Evolutionary conservation across 2,329 filamentous ascomycete species (phyloP).

Genomic region (Fusarium brachygibbosum): DNA sequence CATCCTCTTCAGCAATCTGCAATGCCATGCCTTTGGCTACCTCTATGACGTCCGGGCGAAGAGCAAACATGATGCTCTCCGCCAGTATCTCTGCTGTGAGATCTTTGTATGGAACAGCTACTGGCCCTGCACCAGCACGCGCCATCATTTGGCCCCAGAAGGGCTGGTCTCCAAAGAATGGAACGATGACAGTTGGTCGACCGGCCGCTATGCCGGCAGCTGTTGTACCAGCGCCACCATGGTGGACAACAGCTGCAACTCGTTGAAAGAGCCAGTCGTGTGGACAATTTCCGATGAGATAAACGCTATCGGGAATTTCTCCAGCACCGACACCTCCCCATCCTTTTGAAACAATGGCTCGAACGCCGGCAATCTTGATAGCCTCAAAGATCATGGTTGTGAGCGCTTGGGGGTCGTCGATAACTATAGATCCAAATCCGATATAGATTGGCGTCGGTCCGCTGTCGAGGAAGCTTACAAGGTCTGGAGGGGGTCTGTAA

Average conservation of each 20-base stretch:
- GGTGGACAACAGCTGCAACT: conserved; percentile 72
- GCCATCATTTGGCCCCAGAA: conserved; percentile 76
- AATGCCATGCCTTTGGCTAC: conserved; percentile 60
- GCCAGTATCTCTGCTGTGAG: conserved; percentile 69
- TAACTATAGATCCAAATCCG: conserved; percentile 76
- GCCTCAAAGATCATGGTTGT: conserved; percentile 72
- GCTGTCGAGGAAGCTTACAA: conserved; percentile 66
- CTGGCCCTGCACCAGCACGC: conserved; percentile 70
- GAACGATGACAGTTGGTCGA: conserved; percentile 73
- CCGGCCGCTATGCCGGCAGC: conserved; percentile 72
- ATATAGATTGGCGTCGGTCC: conserved; percentile 74
- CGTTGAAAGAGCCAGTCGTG: conserved; percentile 76
- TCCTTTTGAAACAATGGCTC: conserved; percentile 73
- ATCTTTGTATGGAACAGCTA: conserved; percentile 69
- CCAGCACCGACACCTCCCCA: conserved; percentile 72
- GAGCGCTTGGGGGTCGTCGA: conserved; percentile 70
- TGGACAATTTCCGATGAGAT: conserved; percentile 73
- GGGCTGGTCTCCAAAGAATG: conserved; percentile 75
- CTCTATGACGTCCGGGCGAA: conserved; percentile 62
- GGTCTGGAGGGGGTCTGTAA: conserved; percentile 67
- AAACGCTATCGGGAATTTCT: conserved; percentile 63
- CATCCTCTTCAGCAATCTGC: conserved; percentile 67
- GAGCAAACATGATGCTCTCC: conserved; percentile 64
- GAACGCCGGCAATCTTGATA: conserved; percentile 67
- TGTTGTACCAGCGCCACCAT: conserved; percentile 75